Conservation (phyloP, 805 yeast species). For the Ogataea zsoltii region DNA sequence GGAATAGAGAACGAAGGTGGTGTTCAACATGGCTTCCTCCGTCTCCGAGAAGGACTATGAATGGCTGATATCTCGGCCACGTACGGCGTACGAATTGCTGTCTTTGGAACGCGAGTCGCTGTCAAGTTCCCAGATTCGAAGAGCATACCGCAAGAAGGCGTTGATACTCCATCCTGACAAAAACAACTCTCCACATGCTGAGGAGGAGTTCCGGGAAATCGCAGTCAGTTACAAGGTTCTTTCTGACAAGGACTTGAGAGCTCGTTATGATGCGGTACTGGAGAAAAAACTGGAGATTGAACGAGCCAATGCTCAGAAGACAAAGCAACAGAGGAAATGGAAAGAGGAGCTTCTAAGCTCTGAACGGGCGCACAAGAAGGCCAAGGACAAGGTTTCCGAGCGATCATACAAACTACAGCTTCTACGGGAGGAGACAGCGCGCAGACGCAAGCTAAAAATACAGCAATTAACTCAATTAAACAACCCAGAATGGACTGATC, state of each 20-base stretch:
- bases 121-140: constrained; percentile 20
- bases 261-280: constrained; percentile 25
- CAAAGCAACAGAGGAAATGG: constrained; percentile 19
- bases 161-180: constrained; percentile 38
- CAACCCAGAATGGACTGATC: background rate
- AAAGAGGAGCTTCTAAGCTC: constrained; percentile 32
- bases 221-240: constrained; percentile 30
- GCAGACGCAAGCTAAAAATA: constrained; percentile 15
- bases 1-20: no score
- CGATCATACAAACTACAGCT: constrained; percentile 19
- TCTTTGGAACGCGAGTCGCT: constrained; percentile 2
- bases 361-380: constrained; percentile 31
- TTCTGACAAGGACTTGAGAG: constrained; percentile 16
- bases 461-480: constrained; percentile 9
- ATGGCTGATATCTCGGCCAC: constrained; percentile 20
- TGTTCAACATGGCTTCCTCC: background rate
- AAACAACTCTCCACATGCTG: constrained; percentile 30
- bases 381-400: background rate
- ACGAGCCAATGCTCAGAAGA: constrained; percentile 1
- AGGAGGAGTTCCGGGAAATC: constrained; percentile 30
- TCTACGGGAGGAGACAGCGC: constrained; percentile 21
- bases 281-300: constrained; percentile 1
- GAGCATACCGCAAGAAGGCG: constrained; percentile 34
- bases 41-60: constrained; percentile 18
- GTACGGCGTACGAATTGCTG: constrained; percentile 20